Evolutionary conservation across 1,284 basidiomycete species (phyloP).

Genomic region (Cryptococcus sp.): DNA sequence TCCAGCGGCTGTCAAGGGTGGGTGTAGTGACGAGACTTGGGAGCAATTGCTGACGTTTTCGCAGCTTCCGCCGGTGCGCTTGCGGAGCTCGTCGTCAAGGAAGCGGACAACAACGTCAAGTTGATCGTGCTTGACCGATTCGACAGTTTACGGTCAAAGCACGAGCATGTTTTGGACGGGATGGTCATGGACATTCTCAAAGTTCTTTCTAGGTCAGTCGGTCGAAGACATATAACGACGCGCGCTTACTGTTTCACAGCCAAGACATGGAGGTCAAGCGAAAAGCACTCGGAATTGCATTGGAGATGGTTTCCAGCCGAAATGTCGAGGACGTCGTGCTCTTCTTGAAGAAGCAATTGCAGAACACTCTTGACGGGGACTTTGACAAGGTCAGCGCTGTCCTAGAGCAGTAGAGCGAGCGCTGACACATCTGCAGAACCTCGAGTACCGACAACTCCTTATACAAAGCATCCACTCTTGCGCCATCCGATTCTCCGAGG

Average conservation of each 20-base stretch:
- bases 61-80: conserved; percentile 85
- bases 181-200: conserved; percentile 96
- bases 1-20: conserved; percentile 92
- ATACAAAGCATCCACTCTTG: conserved; percentile 98
- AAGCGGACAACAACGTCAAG: conserved; percentile 99
- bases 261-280: conserved; percentile 96
- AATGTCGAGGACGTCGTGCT: conserved; percentile 98
- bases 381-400: conserved; percentile 43
- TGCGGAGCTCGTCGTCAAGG: conserved; percentile 88
- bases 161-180: conserved; percentile 87
- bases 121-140: conserved; percentile 95
- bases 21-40: conserved; percentile 1
- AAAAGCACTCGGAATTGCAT: conserved; percentile 85
- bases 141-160: conserved; percentile 77
- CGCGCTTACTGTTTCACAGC: conserved; percentile 53
- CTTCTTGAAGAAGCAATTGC: conserved; percentile 97
- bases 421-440: conserved; percentile 60
- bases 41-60: conserved; percentile 10
- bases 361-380: conserved; percentile 85
- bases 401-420: background rate
- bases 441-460: conserved; percentile 93
- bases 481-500: conserved; percentile 97
- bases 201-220: conserved; percentile 71
- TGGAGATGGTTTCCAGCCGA: conserved; percentile 90
- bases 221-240: background rate